phyloP scores from a whole-genome alignment of 2,329 filamentous ascomycete species.

The Penicillium sp. region DNA sequence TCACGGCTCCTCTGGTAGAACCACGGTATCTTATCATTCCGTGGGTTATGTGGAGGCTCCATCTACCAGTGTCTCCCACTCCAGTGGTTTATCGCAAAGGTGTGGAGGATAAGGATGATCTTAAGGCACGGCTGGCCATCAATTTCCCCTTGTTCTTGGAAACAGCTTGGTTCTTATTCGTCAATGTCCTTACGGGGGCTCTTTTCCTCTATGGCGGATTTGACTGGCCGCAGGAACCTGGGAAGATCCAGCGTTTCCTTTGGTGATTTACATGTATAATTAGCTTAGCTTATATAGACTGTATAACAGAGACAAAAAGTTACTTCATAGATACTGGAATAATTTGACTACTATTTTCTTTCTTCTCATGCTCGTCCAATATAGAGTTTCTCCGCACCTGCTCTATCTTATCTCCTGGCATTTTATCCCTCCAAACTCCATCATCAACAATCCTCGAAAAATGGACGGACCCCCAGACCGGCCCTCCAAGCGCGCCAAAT shows the following conservation, averaged over 20 bases:
- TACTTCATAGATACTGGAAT: neutral
- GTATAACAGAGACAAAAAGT: constrained; percentile 8
- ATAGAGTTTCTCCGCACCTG: neutral
- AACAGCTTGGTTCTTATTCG: constrained; percentile 60
- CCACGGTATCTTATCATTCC: constrained; percentile 95
- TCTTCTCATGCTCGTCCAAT: neutral
- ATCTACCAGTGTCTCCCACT: constrained; percentile 63
- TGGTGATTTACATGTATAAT: constrained; percentile 49
- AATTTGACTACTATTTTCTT: neutral
- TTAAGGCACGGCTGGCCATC: constrained; percentile 32
- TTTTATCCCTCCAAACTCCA: constrained; percentile 1
- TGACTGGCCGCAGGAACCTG: constrained; percentile 34
- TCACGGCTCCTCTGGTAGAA: constrained; percentile 91
- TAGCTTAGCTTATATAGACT: constrained; percentile 10
- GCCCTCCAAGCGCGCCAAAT: constrained; percentile 22
- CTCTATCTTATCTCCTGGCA: constrained; percentile 13
- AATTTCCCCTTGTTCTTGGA: constrained; percentile 52
- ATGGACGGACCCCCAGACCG: constrained; percentile 14
- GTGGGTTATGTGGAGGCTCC: constrained; percentile 89
- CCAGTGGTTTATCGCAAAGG: constrained; percentile 34
- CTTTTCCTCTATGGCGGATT: constrained; percentile 31
- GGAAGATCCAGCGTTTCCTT: constrained; percentile 69
- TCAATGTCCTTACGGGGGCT: constrained; percentile 43
- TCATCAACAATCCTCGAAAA: neutral
- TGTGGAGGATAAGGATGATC: constrained; percentile 30